These are phyloP conservation scores for Ustilago vetiveriae DNA, from an alignment of 1,284 basidiomycete genomes.

Conservation along the genomic window DNA sequence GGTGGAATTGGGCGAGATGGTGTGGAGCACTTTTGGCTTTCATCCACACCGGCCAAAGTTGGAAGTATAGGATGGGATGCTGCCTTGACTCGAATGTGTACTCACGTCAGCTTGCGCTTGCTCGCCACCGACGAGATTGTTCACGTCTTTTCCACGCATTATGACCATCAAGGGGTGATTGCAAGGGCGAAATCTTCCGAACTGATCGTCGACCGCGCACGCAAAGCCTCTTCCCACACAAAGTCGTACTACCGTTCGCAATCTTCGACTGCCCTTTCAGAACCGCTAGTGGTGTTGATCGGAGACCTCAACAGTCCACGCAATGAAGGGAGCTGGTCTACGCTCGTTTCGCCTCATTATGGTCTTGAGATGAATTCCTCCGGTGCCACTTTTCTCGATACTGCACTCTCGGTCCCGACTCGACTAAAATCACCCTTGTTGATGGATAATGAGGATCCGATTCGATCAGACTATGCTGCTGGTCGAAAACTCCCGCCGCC, in stretches of 20 bases:
- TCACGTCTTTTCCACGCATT: slow-evolving; percentile 56
- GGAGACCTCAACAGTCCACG: slow-evolving; percentile 56
- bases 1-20: slow-evolving; percentile 48
- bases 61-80: slow-evolving; percentile 58
- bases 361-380: slow-evolving; percentile 13
- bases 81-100: slow-evolving; percentile 54
- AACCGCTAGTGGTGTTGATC: slow-evolving; percentile 48
- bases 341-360: slow-evolving; percentile 48
- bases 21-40: slow-evolving; percentile 56
- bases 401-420: slow-evolving; percentile 40
- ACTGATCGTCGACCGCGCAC: slow-evolving; percentile 41
- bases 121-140: slow-evolving; percentile 34
- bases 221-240: slow-evolving; percentile 17
- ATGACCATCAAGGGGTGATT: slow-evolving; percentile 51
- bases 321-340: slow-evolving; percentile 44
- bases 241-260: slow-evolving; percentile 1
- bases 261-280: background rate
- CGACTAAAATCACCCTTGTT: slow-evolving; percentile 22
- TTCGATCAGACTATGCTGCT: slow-evolving; percentile 17
- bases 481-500: slow-evolving; percentile 6
- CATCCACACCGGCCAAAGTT: slow-evolving; percentile 23
- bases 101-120: slow-evolving; percentile 44
- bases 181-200: slow-evolving; percentile 39
- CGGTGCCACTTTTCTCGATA: slow-evolving; percentile 38
- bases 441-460: slow-evolving; percentile 37